These are phyloP conservation scores for Ceraceosorus guamensis DNA, from an alignment of 1,284 basidiomycete genomes.

Conservation along the genomic window DNA sequence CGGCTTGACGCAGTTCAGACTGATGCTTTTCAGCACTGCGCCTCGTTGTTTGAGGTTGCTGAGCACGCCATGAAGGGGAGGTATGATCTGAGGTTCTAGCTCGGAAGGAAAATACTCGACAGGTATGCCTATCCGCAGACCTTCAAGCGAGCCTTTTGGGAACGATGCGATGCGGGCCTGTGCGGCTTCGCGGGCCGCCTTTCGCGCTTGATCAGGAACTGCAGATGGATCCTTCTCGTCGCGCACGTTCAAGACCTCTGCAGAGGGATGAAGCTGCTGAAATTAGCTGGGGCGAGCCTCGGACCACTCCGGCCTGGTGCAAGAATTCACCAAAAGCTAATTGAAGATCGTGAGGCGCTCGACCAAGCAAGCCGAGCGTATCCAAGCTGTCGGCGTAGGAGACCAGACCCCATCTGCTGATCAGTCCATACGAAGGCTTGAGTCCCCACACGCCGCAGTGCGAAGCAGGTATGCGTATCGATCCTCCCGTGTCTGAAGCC, in stretches of 20 bases:
- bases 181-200: slow-evolving; percentile 4
- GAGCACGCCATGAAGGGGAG: slow-evolving; percentile 55
- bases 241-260: slow-evolving; percentile 57
- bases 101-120: slow-evolving; percentile 77
- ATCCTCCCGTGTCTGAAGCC: slow-evolving; percentile 92
- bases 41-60: slow-evolving; percentile 57
- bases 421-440: slow-evolving; percentile 87
- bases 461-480: slow-evolving; percentile 80
- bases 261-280: not conserved
- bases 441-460: slow-evolving; percentile 87
- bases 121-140: slow-evolving; percentile 61
- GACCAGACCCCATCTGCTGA: slow-evolving; percentile 84
- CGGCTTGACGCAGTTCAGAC: slow-evolving; percentile 67
- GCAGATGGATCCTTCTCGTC: slow-evolving; percentile 77
- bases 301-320: too few species aligned
- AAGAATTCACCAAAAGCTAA: slow-evolving; percentile 59
- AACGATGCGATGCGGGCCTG: not conserved
- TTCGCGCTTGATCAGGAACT: slow-evolving; percentile 43
- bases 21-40: slow-evolving; percentile 66
- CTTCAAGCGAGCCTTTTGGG: slow-evolving; percentile 40
- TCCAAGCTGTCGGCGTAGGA: slow-evolving; percentile 92
- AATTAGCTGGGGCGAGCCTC: not conserved
- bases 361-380: slow-evolving; percentile 76
- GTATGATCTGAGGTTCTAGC: slow-evolving; percentile 55
- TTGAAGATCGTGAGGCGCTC: slow-evolving; percentile 54